These are phyloP conservation scores for Aspergillus incahuasiensis DNA, from an alignment of 495 filamentous ascomycete species.

Conservation along the genomic window DNA sequence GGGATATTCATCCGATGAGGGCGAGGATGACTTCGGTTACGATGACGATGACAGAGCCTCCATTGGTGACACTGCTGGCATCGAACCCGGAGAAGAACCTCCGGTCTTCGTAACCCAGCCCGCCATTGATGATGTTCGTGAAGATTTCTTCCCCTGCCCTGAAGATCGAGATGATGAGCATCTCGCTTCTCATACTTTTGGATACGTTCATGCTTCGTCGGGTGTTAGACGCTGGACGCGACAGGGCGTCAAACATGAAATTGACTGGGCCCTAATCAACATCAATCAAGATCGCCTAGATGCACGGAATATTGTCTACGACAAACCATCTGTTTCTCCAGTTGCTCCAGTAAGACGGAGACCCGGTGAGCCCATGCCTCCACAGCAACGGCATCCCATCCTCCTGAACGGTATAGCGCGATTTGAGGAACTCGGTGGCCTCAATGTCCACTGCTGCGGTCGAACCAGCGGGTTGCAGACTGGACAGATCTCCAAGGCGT, in stretches of 20 bases:
- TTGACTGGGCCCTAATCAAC: slow-evolving; percentile 93
- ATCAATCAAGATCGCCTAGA: slow-evolving; percentile 67
- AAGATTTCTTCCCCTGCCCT: slow-evolving; percentile 64
- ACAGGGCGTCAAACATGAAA: slow-evolving; percentile 73
- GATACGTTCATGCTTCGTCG: slow-evolving; percentile 82
- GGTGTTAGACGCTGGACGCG: slow-evolving; percentile 70
- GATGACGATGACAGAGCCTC: slow-evolving; percentile 60
- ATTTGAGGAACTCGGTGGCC: slow-evolving; percentile 58
- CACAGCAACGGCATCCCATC: slow-evolving; percentile 28
- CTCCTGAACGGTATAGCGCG: slow-evolving; percentile 39
- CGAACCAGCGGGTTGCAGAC: slow-evolving; percentile 80
- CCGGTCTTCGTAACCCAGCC: slow-evolving; percentile 76
- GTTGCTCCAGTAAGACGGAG: slow-evolving; percentile 11
- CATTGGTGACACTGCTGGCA: slow-evolving; percentile 78
- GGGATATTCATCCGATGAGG: slow-evolving; percentile 45
- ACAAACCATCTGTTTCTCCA: slow-evolving; percentile 35
- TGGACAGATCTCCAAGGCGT: slow-evolving; percentile 66
- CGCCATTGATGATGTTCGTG: slow-evolving; percentile 78
- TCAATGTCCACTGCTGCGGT: slow-evolving; percentile 84
- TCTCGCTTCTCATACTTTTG: slow-evolving; percentile 68
- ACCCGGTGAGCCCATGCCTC: slow-evolving; percentile 8
- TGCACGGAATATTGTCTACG: slow-evolving; percentile 59
- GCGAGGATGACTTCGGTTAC: slow-evolving; percentile 39
- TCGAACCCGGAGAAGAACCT: slow-evolving; percentile 68
- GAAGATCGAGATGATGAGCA: slow-evolving; percentile 69